Percentiles rank a stretch among this genome's conserved stretches.
phyloP scores from a whole-genome alignment of 1,284 basidiomycete genomes.

The Erythrobasidium hasegawianum region DNA sequence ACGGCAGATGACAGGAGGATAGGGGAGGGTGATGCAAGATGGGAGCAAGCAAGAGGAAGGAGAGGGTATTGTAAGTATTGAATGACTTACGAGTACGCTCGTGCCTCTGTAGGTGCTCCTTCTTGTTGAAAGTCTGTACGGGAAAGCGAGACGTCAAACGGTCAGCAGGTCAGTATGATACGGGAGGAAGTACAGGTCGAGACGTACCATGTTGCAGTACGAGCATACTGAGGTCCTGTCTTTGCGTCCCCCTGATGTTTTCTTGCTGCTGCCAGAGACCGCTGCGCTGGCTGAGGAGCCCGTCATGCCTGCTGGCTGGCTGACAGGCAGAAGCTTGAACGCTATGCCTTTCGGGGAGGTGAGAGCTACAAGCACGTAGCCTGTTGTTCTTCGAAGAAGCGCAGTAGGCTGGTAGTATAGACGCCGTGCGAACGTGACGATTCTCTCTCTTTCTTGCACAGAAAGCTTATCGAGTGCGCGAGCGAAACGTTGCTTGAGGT shows the following conservation, averaged over 20 bases:
- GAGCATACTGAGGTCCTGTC: slow-evolving; percentile 27
- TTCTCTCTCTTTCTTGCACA: no score
- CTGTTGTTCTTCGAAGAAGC: not conserved
- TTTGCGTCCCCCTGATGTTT: not conserved
- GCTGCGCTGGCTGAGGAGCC: not conserved
- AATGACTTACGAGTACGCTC: slow-evolving; percentile 33
- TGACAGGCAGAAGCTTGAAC: not conserved
- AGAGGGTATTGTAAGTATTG: not conserved
- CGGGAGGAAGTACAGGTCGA: not conserved
- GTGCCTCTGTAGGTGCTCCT: slow-evolving; percentile 31
- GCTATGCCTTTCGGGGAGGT: not conserved
- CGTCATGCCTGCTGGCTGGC: not conserved
- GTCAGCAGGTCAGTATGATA: not conserved
- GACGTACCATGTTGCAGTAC: slow-evolving; percentile 27
- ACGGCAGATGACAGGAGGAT: not conserved
- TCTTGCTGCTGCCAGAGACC: not conserved
- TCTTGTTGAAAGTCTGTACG: slow-evolving; percentile 35
- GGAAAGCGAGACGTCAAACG: not conserved
- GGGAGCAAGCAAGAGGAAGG: not conserved
- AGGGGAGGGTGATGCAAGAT: not conserved
- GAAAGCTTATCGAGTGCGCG: no score
- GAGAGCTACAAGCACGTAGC: not conserved
- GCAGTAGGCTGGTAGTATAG: not conserved
- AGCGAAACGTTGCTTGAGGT: no score
- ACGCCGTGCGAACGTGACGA: no score